A percentile compares a stretch with the other conserved stretches of the same genome.
phyloP scores from a whole-genome alignment of 176 grass and related monocot genomes.

The Coix lacrymajobi region DNA sequence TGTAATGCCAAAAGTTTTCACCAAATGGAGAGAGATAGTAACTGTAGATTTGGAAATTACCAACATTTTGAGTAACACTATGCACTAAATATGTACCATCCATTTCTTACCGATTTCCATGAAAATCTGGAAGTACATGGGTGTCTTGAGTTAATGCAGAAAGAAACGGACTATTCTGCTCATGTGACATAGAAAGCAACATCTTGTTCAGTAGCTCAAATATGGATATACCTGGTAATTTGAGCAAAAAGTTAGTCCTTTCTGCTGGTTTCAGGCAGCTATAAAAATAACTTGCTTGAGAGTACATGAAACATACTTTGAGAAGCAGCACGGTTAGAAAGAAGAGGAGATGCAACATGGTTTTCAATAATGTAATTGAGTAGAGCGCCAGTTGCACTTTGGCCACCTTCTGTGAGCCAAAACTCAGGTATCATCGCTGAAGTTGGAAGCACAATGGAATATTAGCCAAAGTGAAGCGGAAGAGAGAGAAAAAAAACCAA shows the following conservation, averaged over 20 bases:
- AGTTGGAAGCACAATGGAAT: constrained; percentile 6
- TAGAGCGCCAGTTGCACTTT: constrained; percentile 93
- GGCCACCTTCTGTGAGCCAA: constrained; percentile 92
- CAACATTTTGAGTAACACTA: not conserved
- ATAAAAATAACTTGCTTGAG: not conserved
- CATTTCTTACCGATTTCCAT: constrained; percentile 78
- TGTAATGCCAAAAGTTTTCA: not conserved
- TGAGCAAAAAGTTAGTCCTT: constrained; percentile 13
- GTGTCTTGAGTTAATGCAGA: constrained; percentile 79
- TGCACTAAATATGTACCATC: not conserved
- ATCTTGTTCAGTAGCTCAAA: constrained; percentile 91
- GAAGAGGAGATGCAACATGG: constrained; percentile 67
- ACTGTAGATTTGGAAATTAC: not conserved
- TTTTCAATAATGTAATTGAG: constrained; percentile 76
- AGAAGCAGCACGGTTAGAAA: constrained; percentile 76
- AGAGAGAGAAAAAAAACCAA: constrained; percentile 16
- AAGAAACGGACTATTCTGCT: constrained; percentile 62
- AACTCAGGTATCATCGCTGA: constrained; percentile 89
- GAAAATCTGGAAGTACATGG: constrained; percentile 94
- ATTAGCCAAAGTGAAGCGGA: not conserved
- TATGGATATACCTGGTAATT: constrained; percentile 66
- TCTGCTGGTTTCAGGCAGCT: not conserved
- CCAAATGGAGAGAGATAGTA: not conserved
- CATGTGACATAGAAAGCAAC: constrained; percentile 58
- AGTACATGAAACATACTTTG: constrained; percentile 55